These are phyloP conservation scores for Dothistroma septosporum DNA, from an alignment of 2,329 filamentous ascomycete genomes.

Conservation along the genomic window DNA sequence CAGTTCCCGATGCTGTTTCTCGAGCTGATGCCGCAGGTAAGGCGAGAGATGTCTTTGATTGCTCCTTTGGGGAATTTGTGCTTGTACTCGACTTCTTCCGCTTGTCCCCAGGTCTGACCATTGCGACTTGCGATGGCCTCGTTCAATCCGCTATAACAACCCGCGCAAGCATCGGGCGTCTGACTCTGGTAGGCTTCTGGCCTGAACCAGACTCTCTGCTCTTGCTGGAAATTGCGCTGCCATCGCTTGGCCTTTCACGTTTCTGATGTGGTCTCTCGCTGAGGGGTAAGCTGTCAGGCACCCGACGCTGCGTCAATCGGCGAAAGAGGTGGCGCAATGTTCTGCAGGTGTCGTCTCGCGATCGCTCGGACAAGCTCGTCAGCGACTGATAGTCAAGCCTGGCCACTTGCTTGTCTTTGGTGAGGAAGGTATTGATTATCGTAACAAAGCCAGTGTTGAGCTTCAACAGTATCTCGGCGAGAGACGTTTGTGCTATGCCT, in stretches of 20 bases:
- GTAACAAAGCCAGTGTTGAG: conserved; percentile 46
- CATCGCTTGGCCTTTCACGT: background rate
- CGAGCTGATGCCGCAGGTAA: conserved; percentile 1
- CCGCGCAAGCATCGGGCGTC: conserved; percentile 26
- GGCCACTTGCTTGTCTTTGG: conserved; percentile 33
- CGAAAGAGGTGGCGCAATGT: conserved; percentile 40
- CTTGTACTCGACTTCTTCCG: conserved; percentile 15
- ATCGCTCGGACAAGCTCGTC: conserved; percentile 44
- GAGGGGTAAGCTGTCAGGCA: background rate
- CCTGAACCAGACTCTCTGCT: background rate
- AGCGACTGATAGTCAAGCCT: conserved; percentile 43
- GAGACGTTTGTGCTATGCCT: conserved; percentile 46
- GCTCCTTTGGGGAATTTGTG: conserved; percentile 3
- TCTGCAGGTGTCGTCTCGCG: conserved; percentile 43
- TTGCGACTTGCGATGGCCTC: conserved; percentile 26
- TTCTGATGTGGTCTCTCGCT: background rate
- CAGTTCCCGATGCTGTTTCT: background rate
- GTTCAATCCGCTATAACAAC: conserved; percentile 31
- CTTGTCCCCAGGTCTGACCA: conserved; percentile 27
- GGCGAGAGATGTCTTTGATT: conserved; percentile 11
- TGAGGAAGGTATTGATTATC: conserved; percentile 45
- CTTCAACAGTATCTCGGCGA: conserved; percentile 44
- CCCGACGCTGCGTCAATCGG: conserved; percentile 14
- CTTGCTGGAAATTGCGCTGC: background rate
- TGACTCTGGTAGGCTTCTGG: conserved; percentile 16